Evolutionary conservation across 2,329 filamentous ascomycete species (phyloP).

Genomic region (Aspergillus ochraceus): DNA sequence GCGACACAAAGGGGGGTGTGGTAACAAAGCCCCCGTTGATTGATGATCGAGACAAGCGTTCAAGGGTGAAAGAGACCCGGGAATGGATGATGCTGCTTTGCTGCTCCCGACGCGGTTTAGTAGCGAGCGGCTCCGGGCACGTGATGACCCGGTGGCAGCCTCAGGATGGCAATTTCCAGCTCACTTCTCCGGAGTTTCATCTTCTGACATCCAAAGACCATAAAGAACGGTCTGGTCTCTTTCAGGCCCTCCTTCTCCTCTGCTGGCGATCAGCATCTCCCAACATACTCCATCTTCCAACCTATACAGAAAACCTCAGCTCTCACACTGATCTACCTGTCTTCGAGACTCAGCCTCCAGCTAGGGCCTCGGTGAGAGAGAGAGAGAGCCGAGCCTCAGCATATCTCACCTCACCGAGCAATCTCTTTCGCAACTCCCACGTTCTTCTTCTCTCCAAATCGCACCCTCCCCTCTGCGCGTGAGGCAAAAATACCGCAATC

Average conservation of each 20-base stretch:
- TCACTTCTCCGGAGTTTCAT: background rate
- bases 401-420: slow-evolving; percentile 1
- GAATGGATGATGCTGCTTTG: slow-evolving; percentile 7
- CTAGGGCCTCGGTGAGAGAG: background rate
- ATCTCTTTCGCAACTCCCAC: background rate
- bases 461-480: background rate
- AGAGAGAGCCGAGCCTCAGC: slow-evolving; percentile 9
- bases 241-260: background rate
- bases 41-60: slow-evolving; percentile 9
- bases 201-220: background rate
- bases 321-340: background rate
- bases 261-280: too few species aligned
- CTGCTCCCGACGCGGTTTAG: slow-evolving; percentile 21
- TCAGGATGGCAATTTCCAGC: slow-evolving; percentile 1
- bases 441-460: background rate
- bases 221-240: background rate
- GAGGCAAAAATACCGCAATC: slow-evolving; percentile 20
- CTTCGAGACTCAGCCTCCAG: background rate
- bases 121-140: slow-evolving; percentile 1
- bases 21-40: slow-evolving; percentile 8
- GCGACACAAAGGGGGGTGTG: slow-evolving; percentile 13
- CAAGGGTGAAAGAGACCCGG: slow-evolving; percentile 11
- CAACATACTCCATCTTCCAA: background rate
- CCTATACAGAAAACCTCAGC: background rate
- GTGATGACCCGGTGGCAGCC: slow-evolving; percentile 2